Conservation (phyloP, 2,329 filamentous ascomycete genomes). For the Fusarium sp. region DNA sequence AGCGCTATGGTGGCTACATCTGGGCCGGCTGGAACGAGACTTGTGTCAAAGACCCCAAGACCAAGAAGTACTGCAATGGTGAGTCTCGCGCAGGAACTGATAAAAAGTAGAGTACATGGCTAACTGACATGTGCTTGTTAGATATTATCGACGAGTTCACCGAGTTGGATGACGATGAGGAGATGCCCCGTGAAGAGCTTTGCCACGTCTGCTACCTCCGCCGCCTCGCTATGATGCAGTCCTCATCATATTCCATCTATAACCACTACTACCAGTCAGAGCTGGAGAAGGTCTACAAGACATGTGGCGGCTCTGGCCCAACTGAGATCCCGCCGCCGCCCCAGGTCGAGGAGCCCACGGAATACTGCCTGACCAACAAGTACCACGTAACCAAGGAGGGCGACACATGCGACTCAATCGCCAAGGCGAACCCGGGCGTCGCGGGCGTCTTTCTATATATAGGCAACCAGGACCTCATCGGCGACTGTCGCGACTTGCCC, state of each 20-base stretch:
- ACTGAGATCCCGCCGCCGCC: neutral
- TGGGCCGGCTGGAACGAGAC: constrained; percentile 33
- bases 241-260: constrained; percentile 35
- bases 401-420: constrained; percentile 10
- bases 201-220: constrained; percentile 37
- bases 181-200: constrained; percentile 37
- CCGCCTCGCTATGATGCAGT: constrained; percentile 40
- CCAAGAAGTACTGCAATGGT: constrained; percentile 30
- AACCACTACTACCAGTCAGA: constrained; percentile 16
- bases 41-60: constrained; percentile 24
- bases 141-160: constrained; percentile 32
- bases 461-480: constrained; percentile 15
- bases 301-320: constrained; percentile 5
- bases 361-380: constrained; percentile 7
- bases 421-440: constrained; percentile 17
- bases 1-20: neutral
- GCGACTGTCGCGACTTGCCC: constrained; percentile 21
- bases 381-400: constrained; percentile 1
- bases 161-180: neutral
- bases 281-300: constrained; percentile 16
- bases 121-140: neutral
- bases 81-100: no score
- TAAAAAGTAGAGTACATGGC: no score
- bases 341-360: neutral
- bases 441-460: constrained; percentile 25